Evolutionary conservation across 2,329 filamentous ascomycete genomes (phyloP).

Genomic region (Pseudocercospora cruenta): DNA sequence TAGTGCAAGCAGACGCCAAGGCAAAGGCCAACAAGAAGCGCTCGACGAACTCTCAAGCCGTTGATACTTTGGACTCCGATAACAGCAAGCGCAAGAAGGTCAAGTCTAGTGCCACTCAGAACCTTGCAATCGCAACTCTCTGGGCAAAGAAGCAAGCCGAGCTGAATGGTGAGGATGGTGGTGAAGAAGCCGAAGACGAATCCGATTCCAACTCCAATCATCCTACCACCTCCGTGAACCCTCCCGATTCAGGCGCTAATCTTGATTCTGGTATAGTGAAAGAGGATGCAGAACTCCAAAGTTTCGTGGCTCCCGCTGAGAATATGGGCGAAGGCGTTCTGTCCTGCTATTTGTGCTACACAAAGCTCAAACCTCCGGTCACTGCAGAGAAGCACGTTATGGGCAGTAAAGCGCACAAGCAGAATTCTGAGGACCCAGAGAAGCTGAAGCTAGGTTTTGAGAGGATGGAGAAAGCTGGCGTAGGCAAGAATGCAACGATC

Average conservation of each 20-base stretch:
- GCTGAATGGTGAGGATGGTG: slow-evolving; percentile 28
- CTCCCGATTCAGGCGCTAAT: slow-evolving; percentile 20
- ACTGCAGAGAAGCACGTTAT: slow-evolving; percentile 61
- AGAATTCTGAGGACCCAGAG: slow-evolving; percentile 57
- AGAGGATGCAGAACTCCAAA: not conserved
- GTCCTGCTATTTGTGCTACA: slow-evolving; percentile 35
- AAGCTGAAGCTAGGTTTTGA: slow-evolving; percentile 41
- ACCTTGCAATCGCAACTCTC: slow-evolving; percentile 26
- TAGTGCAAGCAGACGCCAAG: not conserved
- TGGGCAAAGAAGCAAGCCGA: slow-evolving; percentile 36
- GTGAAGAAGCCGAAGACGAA: slow-evolving; percentile 15
- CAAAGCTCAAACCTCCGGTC: slow-evolving; percentile 16
- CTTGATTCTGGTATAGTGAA: slow-evolving; percentile 8
- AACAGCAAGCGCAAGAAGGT: slow-evolving; percentile 59
- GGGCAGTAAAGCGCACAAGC: slow-evolving; percentile 60
- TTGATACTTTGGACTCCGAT: slow-evolving; percentile 15
- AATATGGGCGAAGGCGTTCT: slow-evolving; percentile 18
- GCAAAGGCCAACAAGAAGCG: slow-evolving; percentile 24
- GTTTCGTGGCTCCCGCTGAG: slow-evolving; percentile 17
- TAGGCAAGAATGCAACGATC: slow-evolving; percentile 26
- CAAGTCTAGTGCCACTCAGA: slow-evolving; percentile 46
- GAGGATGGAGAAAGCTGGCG: slow-evolving; percentile 23
- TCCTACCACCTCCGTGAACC: not conserved
- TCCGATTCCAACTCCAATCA: slow-evolving; percentile 12
- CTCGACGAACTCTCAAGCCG: slow-evolving; percentile 10